phyloP scores from a whole-genome alignment of 805 yeast genomes.

The Saccharomycopsis babjevae region DNA sequence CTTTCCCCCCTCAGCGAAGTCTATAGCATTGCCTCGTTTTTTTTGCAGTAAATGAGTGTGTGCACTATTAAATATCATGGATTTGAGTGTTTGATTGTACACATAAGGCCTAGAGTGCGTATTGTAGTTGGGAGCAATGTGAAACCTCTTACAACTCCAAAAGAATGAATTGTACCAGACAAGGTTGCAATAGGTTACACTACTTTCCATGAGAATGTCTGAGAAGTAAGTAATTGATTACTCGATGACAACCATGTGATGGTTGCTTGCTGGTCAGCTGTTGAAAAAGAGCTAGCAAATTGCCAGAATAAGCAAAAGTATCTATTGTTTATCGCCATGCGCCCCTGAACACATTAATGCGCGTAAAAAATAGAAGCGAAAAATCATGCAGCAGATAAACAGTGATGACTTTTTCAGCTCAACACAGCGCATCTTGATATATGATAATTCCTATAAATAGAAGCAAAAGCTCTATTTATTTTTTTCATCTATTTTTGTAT shows the following conservation, averaged over 20 bases:
- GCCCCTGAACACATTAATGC: slow-evolving; percentile 1
- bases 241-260: not conserved
- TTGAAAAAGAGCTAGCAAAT: not conserved
- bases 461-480: not conserved
- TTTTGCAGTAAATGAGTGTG: too few species aligned
- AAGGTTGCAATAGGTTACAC: too few species aligned
- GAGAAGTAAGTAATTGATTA: not conserved
- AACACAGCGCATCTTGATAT: not conserved
- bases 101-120: too few species aligned
- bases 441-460: not conserved
- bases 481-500: too few species aligned
- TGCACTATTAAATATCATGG: too few species aligned
- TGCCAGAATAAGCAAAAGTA: not conserved
- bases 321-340: not conserved
- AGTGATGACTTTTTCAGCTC: not conserved
- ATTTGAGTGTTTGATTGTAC: too few species aligned
- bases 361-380: not conserved
- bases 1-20: too few species aligned
- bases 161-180: too few species aligned
- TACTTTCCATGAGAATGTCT: too few species aligned
- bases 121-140: too few species aligned
- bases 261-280: not conserved
- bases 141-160: too few species aligned
- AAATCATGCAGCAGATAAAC: not conserved
- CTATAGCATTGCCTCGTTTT: too few species aligned